These are phyloP conservation scores for Mariannaea sp. DNA, from an alignment of 2,329 filamentous ascomycete genomes.

Conservation along the genomic window DNA sequence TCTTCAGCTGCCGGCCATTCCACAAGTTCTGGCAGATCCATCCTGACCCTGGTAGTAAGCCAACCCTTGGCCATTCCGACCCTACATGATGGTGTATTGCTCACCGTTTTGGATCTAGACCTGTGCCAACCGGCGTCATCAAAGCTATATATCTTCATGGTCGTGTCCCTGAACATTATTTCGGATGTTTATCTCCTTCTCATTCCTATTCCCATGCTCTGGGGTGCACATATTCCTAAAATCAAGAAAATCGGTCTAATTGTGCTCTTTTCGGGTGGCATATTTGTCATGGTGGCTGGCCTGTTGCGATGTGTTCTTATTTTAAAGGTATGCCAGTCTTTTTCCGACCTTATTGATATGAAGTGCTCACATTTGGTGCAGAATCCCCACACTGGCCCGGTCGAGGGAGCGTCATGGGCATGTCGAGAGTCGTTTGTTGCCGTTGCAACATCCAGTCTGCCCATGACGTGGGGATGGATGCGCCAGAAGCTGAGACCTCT, in stretches of 20 bases:
- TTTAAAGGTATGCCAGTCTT: constrained; percentile 35
- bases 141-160: constrained; percentile 45
- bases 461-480: constrained; percentile 38
- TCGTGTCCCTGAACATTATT: constrained; percentile 44
- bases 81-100: constrained; percentile 42
- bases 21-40: constrained; percentile 49
- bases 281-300: constrained; percentile 47
- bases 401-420: constrained; percentile 44
- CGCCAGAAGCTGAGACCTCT: constrained; percentile 36
- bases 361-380: constrained; percentile 36
- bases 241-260: constrained; percentile 58
- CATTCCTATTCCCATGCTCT: constrained; percentile 56
- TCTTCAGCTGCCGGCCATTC: constrained; percentile 44
- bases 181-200: constrained; percentile 49
- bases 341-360: background rate
- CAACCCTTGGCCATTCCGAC: constrained; percentile 32
- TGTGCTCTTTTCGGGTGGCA: constrained; percentile 52
- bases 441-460: constrained; percentile 45
- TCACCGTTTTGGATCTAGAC: constrained; percentile 50
- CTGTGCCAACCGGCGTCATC: constrained; percentile 48
- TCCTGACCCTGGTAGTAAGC: constrained; percentile 48
- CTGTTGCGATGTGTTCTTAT: constrained; percentile 45
- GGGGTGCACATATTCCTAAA: constrained; percentile 53
- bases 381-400: constrained; percentile 43
- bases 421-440: constrained; percentile 48